Evolutionary conservation across 73 alveolate species (phyloP), one percentile per base, ranked within the genome.

Genomic region (Urostyla sp.): DNA sequence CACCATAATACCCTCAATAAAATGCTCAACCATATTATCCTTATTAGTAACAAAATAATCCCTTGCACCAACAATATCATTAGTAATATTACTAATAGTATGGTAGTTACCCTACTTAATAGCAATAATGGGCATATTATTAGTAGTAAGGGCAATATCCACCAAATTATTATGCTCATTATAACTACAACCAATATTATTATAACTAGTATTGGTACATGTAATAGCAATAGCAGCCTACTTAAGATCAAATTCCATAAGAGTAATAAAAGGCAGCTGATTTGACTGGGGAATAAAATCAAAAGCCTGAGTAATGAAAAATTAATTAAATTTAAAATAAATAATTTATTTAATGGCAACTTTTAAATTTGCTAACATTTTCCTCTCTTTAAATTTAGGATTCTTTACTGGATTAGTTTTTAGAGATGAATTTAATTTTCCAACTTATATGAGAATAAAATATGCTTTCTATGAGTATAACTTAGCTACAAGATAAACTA

Each of bases 361-460:
- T n/a, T n/a, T n/a, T n/a, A n/a, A n/a, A n/a, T n/a, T n/a, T n/a
- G n/a, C n/a, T n/a, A n/a, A n/a, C n/a, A n/a, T n/a, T n/a, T n/a
- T n/a, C 5, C 43, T 73, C 20, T 51, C 76, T 16, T 56, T 73
- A 7, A 13, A 40, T 24, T 15, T 66, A 21, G 86, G 86, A 0
- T 59, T 45, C n/a, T 10, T 37, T 5, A 73, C 63, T 32, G 86
- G 86, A 36, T 54, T 73, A 20, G 51, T 73, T 28, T 53, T 28
- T 23, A 52, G 86, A 30, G 86, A 73, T 73, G 86, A 73, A 37
- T 31, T 45, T 28, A 28, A 32, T 48, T 54, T 73, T 21, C 86
- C 86, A 13, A 73, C 86, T 2, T 53, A 73, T 49, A 52, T 45
- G 86, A 27, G 86, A 32, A 31, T 73, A 1, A 73, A 73, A 37